Evolutionary conservation across 208 protist species (phyloP).

Genomic region (Acanthamoeba culbertsoni): DNA sequence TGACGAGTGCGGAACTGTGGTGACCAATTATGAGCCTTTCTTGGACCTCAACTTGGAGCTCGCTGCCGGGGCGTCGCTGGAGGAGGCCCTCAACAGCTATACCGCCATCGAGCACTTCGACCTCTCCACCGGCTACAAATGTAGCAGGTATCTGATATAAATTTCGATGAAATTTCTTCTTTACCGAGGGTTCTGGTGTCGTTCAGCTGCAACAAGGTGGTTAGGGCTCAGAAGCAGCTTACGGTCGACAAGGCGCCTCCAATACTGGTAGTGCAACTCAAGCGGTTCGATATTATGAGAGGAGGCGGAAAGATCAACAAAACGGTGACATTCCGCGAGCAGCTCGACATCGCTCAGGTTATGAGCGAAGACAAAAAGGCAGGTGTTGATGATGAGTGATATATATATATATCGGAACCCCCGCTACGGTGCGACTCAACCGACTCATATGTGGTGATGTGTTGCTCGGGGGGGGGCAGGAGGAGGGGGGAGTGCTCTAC

Average conservation of each 20-base stretch:
- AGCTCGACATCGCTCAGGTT: conserved; percentile 42
- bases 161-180: neutral
- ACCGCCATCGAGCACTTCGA: conserved; percentile 54
- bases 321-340: conserved; percentile 57
- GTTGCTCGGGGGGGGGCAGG: neutral
- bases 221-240: conserved; percentile 60
- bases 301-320: conserved; percentile 64
- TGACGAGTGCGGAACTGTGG: neutral
- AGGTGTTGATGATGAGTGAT: neutral
- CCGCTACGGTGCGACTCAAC: no score
- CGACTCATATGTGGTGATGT: neutral
- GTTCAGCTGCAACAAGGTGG: conserved; percentile 61
- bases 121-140: conserved; percentile 21
- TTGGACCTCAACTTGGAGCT: conserved; percentile 57
- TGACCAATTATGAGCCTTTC: conserved; percentile 53
- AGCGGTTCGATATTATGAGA: conserved; percentile 65
- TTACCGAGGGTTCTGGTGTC: neutral
- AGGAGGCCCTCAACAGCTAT: conserved; percentile 37
- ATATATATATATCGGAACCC: no score
- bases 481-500: conserved; percentile 45
- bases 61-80: neutral
- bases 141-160: neutral
- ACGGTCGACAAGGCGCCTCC: conserved; percentile 53
- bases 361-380: conserved; percentile 63
- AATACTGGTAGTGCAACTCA: conserved; percentile 49